Conservation (phyloP, 1,139 yeast genomes). For the Arxiozyma telluris region DNA sequence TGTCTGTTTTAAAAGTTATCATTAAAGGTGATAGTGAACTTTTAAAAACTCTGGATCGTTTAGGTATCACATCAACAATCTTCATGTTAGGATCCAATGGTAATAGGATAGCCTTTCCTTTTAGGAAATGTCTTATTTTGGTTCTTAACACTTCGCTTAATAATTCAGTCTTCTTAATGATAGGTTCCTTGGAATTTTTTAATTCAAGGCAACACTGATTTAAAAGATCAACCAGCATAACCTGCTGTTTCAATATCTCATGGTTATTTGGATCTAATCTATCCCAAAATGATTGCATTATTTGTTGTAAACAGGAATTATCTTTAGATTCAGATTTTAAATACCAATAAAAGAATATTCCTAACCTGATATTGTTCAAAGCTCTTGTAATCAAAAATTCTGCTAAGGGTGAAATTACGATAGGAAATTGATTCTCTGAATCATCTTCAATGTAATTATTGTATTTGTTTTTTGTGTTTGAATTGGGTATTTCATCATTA, state of each 20-base stretch:
- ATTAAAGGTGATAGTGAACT: constrained; percentile 84
- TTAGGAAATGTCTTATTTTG: constrained; percentile 26
- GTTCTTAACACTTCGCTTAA: constrained; percentile 32
- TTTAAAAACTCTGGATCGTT: constrained; percentile 78
- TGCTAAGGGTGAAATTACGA: constrained; percentile 57
- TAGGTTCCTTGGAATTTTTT: constrained; percentile 43
- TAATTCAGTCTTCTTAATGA: constrained; percentile 48
- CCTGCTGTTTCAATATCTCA: constrained; percentile 35
- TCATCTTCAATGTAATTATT: background rate
- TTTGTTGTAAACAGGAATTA: constrained; percentile 36
- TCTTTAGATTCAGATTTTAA: constrained; percentile 81
- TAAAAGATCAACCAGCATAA: constrained; percentile 36
- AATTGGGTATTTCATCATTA: background rate
- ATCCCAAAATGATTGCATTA: constrained; percentile 31
- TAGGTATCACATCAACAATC: constrained; percentile 72
- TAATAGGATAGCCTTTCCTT: constrained; percentile 22
- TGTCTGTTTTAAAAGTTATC: constrained; percentile 64
- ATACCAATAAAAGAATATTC: constrained; percentile 87
- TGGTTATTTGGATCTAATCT: constrained; percentile 21
- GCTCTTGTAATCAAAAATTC: constrained; percentile 71
- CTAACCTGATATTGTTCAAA: constrained; percentile 53
- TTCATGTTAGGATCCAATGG: constrained; percentile 34
- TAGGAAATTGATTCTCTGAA: background rate
- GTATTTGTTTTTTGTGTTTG: background rate
- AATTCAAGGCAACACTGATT: constrained; percentile 38